Evolutionary conservation across 1,139 yeast genomes (phyloP), one percentile per base, ranked within the genome.

Genomic region (Magnusiomyces sp.): DNA sequence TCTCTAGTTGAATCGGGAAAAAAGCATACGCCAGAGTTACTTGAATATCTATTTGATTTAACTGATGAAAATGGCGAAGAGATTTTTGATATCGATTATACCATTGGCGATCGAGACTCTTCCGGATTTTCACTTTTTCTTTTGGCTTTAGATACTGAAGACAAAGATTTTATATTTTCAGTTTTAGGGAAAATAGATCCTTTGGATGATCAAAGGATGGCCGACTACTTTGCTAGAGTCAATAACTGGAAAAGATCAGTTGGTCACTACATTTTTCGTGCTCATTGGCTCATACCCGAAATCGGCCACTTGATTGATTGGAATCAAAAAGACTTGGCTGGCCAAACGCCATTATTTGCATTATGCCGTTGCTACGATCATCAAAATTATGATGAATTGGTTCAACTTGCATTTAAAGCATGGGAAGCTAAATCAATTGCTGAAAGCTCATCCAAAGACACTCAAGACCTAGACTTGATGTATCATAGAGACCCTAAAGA

Each of bases 291-390:
- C 1, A 74, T 89, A 19, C 67, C 73, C 0, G 62, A 61, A 36
- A 65, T 87, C 19, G 95, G 95, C 0, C 63, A 63, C 5, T 72
- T 70, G 45, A 71, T 87, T 5, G 72, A 83, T 58, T 92, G 97
- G 97, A 75, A 71, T 33, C 62, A 68, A n/a, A 75, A 75, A 48
- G 97, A 92, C 60, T 55, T 59, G 17, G 79, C 77, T 54, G 80
- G 82, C 0, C 88, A 86, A 56, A 87, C 97, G 0, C 95, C 97
- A 0, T 67, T 90, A 13, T 81, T 85, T 64, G 76, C 87, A 5
- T 65, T 87, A 4, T 80, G 88, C 57, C 71, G 96, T 46, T 81
- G 92, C 55, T 90, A 90, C 65, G 97, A 90, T 62, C 92, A 86
- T 58, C 68, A 77, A 0, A 66, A 79, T 29, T 90, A 90, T 62